Evolutionary conservation across 2,329 filamentous ascomycete genomes (phyloP).

Genomic region (Pestalotiopsis sp.): DNA sequence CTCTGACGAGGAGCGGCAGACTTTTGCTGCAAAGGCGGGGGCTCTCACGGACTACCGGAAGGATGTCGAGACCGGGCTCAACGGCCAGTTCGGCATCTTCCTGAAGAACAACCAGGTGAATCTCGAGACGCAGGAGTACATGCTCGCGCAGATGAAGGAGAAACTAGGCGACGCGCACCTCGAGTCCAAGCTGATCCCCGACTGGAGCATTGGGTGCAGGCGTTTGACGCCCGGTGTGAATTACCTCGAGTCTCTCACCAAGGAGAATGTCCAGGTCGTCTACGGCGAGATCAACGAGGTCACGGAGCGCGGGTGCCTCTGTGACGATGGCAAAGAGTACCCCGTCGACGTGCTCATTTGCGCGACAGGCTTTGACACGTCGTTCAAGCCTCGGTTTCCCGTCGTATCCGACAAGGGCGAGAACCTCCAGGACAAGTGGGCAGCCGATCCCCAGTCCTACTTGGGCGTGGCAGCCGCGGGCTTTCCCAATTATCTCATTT

Average conservation of each 20-base stretch:
- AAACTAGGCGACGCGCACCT: slow-evolving; percentile 46
- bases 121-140: slow-evolving; percentile 40
- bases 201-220: slow-evolving; percentile 27
- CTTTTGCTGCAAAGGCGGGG: slow-evolving; percentile 43
- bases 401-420: slow-evolving; percentile 48
- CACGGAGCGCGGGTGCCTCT: slow-evolving; percentile 27
- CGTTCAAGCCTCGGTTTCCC: slow-evolving; percentile 34
- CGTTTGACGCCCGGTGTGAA: slow-evolving; percentile 33
- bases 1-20: slow-evolving; percentile 37
- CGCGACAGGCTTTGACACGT: slow-evolving; percentile 33
- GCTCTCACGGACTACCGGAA: slow-evolving; percentile 43
- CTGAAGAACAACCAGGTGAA: slow-evolving; percentile 42
- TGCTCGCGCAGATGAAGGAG: slow-evolving; percentile 41
- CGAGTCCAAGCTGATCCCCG: slow-evolving; percentile 45
- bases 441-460: slow-evolving; percentile 54
- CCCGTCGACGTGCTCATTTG: slow-evolving; percentile 35
- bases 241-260: slow-evolving; percentile 31
- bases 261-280: slow-evolving; percentile 27
- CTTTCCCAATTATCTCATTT: slow-evolving; percentile 9
- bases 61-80: slow-evolving; percentile 46
- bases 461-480: slow-evolving; percentile 52
- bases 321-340: slow-evolving; percentile 24
- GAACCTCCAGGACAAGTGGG: slow-evolving; percentile 52
- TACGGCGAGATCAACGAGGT: slow-evolving; percentile 23
- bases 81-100: slow-evolving; percentile 49